phyloP scores from a whole-genome alignment of 495 filamentous ascomycete species.

The Neohortaea acidophila region DNA sequence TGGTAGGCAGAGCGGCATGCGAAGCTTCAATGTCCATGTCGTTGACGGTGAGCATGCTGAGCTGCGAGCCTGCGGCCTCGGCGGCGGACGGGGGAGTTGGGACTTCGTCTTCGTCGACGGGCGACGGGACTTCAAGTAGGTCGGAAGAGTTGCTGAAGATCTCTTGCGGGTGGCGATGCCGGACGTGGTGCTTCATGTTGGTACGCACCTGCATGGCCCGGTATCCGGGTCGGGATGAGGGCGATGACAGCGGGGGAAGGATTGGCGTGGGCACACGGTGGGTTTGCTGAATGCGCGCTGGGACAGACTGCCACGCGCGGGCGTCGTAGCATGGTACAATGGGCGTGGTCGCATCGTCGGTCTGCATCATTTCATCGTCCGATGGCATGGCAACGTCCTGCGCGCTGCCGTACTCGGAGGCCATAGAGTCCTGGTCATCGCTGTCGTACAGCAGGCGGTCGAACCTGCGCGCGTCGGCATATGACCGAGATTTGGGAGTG shows the following conservation, averaged over 20 bases:
- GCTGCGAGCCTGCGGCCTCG: slow-evolving; percentile 16
- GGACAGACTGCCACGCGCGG: neutral
- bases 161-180: slow-evolving; percentile 13
- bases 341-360: slow-evolving; percentile 29
- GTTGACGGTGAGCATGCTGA: slow-evolving; percentile 17
- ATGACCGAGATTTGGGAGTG: slow-evolving; percentile 5
- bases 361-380: slow-evolving; percentile 36
- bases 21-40: slow-evolving; percentile 22
- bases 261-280: slow-evolving; percentile 12
- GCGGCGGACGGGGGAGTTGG: slow-evolving; percentile 16
- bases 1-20: slow-evolving; percentile 2
- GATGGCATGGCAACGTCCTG: slow-evolving; percentile 15
- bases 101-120: slow-evolving; percentile 18
- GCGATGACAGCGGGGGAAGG: neutral
- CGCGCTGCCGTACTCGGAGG: slow-evolving; percentile 16
- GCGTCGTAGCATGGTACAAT: no score
- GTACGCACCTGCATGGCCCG: slow-evolving; percentile 3
- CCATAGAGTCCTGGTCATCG: slow-evolving; percentile 18
- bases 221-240: neutral
- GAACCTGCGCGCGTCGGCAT: no score
- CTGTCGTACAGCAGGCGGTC: no score
- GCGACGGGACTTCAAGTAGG: slow-evolving; percentile 11
- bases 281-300: neutral
- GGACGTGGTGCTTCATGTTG: slow-evolving; percentile 9
- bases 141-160: neutral